Conservation (phyloP, 257 asterid species). For the Jaltomata sinuosa region DNA sequence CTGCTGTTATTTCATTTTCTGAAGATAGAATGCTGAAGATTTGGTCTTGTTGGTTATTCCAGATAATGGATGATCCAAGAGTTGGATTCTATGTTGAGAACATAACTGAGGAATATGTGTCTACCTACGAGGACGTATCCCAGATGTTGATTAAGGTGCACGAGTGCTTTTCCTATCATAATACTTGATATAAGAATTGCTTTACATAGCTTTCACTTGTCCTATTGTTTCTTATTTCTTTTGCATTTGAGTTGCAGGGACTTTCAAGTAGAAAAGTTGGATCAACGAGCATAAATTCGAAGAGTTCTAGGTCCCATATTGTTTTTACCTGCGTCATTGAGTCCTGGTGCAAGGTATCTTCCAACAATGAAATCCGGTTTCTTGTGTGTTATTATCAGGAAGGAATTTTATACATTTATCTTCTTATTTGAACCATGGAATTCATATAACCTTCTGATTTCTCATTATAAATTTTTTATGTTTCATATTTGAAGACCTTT, state of each 20-base stretch:
- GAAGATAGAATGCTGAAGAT: background rate
- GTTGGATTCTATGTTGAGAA: conserved; percentile 87
- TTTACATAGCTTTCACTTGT: background rate
- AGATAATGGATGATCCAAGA: conserved; percentile 80
- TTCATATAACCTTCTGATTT: background rate
- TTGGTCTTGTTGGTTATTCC: conserved; percentile 9
- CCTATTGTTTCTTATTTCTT: background rate
- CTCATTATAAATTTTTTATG: background rate
- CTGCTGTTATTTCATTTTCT: background rate
- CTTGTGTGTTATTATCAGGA: background rate
- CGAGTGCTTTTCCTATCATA: background rate
- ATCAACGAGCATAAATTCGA: conserved; percentile 77
- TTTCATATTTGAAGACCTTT: background rate
- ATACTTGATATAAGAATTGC: background rate
- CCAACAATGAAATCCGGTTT: background rate
- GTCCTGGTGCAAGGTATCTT: conserved; percentile 92
- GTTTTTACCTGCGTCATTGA: conserved; percentile 81
- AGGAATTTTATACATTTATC: background rate
- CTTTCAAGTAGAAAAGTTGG: conserved; percentile 85
- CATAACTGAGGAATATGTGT: conserved; percentile 81
- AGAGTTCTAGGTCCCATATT: conserved; percentile 95
- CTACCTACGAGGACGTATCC: conserved; percentile 72
- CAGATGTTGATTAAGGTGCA: conserved; percentile 78
- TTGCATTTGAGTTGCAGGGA: conserved; percentile 41
- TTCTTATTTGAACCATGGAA: background rate